Evolutionary conservation across 176 grass and related monocot genomes (phyloP), one percentile per base, ranked within the genome.

Genomic region (Avena insularis): DNA sequence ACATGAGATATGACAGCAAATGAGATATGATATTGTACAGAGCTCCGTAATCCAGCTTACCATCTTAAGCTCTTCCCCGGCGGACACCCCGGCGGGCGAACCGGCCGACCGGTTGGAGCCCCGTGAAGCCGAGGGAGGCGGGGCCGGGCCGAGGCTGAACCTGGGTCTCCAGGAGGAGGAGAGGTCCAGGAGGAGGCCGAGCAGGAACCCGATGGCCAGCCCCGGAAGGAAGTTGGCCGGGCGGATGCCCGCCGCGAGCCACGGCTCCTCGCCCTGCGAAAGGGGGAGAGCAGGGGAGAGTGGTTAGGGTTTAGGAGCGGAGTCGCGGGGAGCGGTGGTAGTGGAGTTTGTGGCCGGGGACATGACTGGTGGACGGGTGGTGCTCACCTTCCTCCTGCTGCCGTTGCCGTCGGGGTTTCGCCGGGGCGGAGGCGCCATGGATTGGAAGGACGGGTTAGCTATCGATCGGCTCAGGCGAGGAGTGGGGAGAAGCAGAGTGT

Each of bases 21-120:
- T 13, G 50, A 4, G 27, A 51, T 2, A 2, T 19, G 43, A 25
- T 53, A n/a, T 12, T 2, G 3, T n/a, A n/a, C 7, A 38, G 2
- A 5, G 69, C 9, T 3, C 9, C 38, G 50, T 3, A 71, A 6
- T 6, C 50, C 40, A 43, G 8, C 9, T 51, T 81, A 97, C 94
- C 97, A 98, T 93, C 89, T 98, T 98, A 80, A 98, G 97, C 79
- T 96, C 97, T 43, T 96, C 94, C 8, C 76, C 79, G 27, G 56
- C 59, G 59, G 23, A 20, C 6, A 36, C 38, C 54, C 81, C 84
- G 4, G 76, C 35, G 11, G 85, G 82, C 4, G 90, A 78, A 29
- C 3, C 27, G 15, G 66, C 84, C 5, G 87, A 57, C 63, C 78
- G 82, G 76, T 87, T 89, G 80, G 88, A 91, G 64, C 86, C 77